Evolutionary conservation across 2,329 filamentous ascomycete genomes (phyloP).

Genomic region (Xylaria sp.): DNA sequence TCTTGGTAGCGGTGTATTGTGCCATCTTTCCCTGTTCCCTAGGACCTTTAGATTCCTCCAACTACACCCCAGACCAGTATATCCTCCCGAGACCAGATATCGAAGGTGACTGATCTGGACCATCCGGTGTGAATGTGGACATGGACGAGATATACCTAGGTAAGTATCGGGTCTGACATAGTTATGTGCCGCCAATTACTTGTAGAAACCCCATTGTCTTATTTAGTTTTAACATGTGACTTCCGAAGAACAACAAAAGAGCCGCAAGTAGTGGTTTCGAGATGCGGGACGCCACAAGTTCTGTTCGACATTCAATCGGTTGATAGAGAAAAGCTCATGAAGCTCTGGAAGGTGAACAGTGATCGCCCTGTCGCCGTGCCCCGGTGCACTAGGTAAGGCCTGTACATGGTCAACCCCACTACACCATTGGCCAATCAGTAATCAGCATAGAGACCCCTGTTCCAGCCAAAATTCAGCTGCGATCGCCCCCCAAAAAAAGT

Average conservation of each 20-base stretch:
- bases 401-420: too few relatives aligned
- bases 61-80: neutral
- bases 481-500: neutral
- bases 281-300: neutral
- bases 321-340: neutral
- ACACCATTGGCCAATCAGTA: neutral
- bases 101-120: neutral
- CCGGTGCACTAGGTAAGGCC: too few relatives aligned
- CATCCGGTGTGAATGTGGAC: neutral
- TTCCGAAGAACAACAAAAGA: neutral
- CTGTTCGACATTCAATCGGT: neutral
- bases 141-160: too few relatives aligned
- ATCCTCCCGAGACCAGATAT: neutral
- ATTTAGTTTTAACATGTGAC: neutral
- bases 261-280: neutral
- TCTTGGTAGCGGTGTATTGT: slow-evolving; percentile 36
- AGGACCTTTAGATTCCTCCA: slow-evolving; percentile 2
- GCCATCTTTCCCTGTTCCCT: slow-evolving; percentile 20
- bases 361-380: neutral
- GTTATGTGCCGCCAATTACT: neutral
- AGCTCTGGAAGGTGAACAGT: neutral
- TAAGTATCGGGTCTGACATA: neutral
- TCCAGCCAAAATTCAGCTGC: neutral
- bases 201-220: neutral
- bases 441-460: neutral